phyloP scores from a whole-genome alignment of 345 rosid species.

The Eucalyptus pauciflora region DNA sequence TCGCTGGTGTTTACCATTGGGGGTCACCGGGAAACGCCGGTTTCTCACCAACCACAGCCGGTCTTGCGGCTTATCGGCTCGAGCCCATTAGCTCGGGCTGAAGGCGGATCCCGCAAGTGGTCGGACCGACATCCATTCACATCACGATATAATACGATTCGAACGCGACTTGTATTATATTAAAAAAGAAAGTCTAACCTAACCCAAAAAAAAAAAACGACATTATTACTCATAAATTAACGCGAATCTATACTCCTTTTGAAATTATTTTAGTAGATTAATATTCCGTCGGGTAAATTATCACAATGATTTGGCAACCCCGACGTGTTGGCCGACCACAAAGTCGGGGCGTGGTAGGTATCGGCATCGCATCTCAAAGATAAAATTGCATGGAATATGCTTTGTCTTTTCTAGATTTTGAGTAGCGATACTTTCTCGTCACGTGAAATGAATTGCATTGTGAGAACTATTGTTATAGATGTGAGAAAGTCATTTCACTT shows the following conservation, averaged over 20 bases:
- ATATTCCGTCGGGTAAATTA: not conserved
- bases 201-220: not conserved
- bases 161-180: not conserved
- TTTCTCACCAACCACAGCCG: not conserved
- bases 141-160: not conserved
- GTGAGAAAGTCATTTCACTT: not conserved
- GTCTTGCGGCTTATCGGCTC: not conserved
- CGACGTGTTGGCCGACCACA: rapidly evolving
- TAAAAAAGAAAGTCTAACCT: not conserved
- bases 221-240: not conserved
- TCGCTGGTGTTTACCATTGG: not conserved
- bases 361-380: not conserved
- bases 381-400: not conserved
- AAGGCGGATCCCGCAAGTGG: not conserved
- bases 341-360: not conserved
- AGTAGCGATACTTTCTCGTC: not conserved
- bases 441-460: not conserved
- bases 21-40: not conserved
- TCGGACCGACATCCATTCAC: not conserved
- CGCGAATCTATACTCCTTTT: not conserved
- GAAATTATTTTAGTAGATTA: not conserved
- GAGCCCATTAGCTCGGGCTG: not conserved
- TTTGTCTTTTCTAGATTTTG: not conserved
- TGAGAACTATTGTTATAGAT: not conserved
- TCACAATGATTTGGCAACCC: not conserved